Conservation (phyloP, 2,329 filamentous ascomycete genomes). For the Lithohypha guttulata region DNA sequence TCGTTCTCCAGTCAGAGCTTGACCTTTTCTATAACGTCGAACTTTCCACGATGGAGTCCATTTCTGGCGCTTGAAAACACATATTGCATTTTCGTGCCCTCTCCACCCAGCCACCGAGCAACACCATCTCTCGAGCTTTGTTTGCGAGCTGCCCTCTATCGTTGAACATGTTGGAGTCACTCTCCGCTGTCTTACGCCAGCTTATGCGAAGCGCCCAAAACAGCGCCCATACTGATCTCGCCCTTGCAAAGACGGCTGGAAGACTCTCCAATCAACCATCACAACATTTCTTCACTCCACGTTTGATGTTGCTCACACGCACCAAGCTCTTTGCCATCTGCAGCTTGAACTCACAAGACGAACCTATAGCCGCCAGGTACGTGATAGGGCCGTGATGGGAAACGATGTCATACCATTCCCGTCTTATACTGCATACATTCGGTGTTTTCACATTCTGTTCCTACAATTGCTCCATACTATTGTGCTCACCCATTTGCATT, state of each 20-base stretch:
- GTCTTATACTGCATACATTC: conserved; percentile 1
- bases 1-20: neutral
- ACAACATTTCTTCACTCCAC: conserved; percentile 1
- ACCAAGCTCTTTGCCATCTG: conserved; percentile 1
- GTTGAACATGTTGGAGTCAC: neutral
- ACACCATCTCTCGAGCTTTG: conserved; percentile 8
- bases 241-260: conserved; percentile 5
- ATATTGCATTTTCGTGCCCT: conserved; percentile 4
- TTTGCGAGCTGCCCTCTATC: conserved; percentile 6
- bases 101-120: conserved; percentile 9
- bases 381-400: conserved; percentile 5
- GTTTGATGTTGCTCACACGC: neutral
- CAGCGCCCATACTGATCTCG: conserved; percentile 5
- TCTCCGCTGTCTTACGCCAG: conserved; percentile 6
- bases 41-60: conserved; percentile 2
- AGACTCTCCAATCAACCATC: conserved; percentile 3
- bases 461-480: conserved; percentile 1
- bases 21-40: neutral
- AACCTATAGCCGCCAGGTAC: conserved; percentile 7
- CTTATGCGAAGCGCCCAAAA: conserved; percentile 10
- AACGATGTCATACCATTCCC: conserved; percentile 6
- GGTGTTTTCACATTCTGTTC: conserved; percentile 3
- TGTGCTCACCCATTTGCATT: conserved; percentile 2
- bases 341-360: neutral
- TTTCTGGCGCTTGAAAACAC: neutral